Percentiles rank a stretch among this genome's conserved stretches.
phyloP scores from a whole-genome alignment of 345 rosid genomes.

The Acer saccharum region DNA sequence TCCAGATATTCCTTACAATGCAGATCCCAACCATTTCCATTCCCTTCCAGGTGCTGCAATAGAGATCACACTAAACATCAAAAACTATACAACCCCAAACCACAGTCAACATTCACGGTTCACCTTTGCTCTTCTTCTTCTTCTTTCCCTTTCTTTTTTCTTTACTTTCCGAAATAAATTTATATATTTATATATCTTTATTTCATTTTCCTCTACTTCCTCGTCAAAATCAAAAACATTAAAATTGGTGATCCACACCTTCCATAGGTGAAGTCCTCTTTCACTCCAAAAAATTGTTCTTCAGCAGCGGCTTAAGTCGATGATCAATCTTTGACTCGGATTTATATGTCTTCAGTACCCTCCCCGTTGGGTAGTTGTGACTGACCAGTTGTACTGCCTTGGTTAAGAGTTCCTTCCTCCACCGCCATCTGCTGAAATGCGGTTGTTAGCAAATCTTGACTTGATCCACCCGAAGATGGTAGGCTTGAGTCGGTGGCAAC shows the following conservation, averaged over 20 bases:
- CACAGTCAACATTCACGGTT: constrained; percentile 14
- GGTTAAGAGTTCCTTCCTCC: constrained; percentile 29
- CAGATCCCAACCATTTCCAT: too few species aligned
- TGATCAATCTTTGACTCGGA: constrained; percentile 16
- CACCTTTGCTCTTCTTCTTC: constrained; percentile 13
- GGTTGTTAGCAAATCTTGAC: constrained; percentile 27
- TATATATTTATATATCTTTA: constrained; percentile 25
- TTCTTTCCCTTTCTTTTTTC: constrained; percentile 10
- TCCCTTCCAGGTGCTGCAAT: neutral
- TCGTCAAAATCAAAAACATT: constrained; percentile 25
- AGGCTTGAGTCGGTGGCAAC: constrained; percentile 28
- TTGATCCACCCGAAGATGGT: constrained; percentile 24
- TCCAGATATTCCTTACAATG: too few species aligned
- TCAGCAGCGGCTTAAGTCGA: neutral
- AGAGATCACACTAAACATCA: constrained; percentile 3
- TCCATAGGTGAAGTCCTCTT: neutral
- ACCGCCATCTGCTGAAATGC: constrained; percentile 41
- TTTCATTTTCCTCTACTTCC: constrained; percentile 25
- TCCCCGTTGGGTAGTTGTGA: constrained; percentile 20
- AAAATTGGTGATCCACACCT: constrained; percentile 15
- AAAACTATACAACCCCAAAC: constrained; percentile 40
- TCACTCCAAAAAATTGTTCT: constrained; percentile 12
- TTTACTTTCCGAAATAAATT: constrained; percentile 19
- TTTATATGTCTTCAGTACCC: constrained; percentile 10
- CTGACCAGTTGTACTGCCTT: constrained; percentile 8